Base-by-base conservation (phyloP, 2,329 filamentous ascomycete genomes). In the Aspergillus quadricinctus region DNA sequence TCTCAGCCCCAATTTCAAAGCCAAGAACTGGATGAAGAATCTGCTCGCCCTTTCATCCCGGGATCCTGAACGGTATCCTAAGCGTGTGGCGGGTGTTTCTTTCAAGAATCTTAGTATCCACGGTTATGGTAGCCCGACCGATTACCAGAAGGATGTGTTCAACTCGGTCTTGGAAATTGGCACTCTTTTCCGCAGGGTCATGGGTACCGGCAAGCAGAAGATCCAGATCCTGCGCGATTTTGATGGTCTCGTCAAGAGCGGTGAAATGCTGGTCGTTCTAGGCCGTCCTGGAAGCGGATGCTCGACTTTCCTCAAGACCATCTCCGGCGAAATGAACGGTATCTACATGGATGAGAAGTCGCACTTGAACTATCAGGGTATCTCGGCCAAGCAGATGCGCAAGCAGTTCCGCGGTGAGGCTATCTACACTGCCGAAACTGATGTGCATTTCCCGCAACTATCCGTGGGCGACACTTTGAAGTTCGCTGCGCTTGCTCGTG, bases 241-340 rank as follows among this genome's bases (percentile, higher is more conserved):
- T 57, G 82, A 89, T 62, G 88, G 88, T 3, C 61, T 88, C 2
- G 70, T 90, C 14, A 77, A 75, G 51, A 77, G 75, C 52, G 82
- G 82, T 37, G 82, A 84, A 71, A 82, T 84, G 77, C 72, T 84
- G 52, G 75, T 84, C 10, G 82, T 84, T 1, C 75, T 84, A 0
- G 82, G 82, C 2, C 75, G 76, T 50, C 78, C 78, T 7, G 78
- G 78, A 53, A 75, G 73, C 56, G 77, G 77, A 56, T 96, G 92
- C 73, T 90, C 88, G n/a, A 95, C 91, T 2, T 87, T 95, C 62
- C 78, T 96, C 61, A 95, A 95, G 79, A 90, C 90, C 0, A 83
- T 95, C 61, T 84, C 90, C 6, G 90, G 91, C 61, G 90, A 95
- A 73, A 90, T 88, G 58, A 88, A 92, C 62, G 91, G 91, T 60